Conservation (phyloP, 768 basidiomycete species). For the Lactifluus piperatus region DNA sequence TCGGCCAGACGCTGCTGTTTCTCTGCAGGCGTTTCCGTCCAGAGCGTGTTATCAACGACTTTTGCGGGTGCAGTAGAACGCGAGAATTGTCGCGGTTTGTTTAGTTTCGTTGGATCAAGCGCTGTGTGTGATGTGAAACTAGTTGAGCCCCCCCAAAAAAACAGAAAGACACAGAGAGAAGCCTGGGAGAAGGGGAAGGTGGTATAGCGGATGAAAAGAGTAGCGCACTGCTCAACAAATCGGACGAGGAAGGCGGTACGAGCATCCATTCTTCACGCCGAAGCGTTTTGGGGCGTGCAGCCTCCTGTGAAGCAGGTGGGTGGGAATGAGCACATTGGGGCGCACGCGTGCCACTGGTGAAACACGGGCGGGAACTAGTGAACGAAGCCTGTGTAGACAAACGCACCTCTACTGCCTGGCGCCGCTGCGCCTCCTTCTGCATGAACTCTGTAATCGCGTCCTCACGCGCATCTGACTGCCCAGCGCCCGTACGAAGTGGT, state of each 20-base stretch:
- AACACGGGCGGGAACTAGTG: not conserved
- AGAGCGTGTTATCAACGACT: constrained; percentile 55
- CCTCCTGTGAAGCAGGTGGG: constrained; percentile 41
- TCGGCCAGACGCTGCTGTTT: constrained; percentile 86
- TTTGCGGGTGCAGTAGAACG: constrained; percentile 36
- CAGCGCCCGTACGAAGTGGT: not conserved
- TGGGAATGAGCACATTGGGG: not conserved
- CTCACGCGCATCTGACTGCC: constrained; percentile 24
- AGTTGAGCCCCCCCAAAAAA: not conserved
- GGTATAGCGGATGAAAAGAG: not conserved
- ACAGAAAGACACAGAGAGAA: not conserved
- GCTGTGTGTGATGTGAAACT: constrained; percentile 33
- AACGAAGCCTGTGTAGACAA: not conserved
- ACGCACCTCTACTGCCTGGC: constrained; percentile 57
- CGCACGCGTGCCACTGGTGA: not conserved
- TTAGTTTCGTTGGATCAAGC: constrained; percentile 78
- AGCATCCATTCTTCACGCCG: constrained; percentile 98
- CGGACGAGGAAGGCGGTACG: constrained; percentile 77
- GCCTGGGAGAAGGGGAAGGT: not conserved
- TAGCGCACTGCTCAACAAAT: constrained; percentile 58
- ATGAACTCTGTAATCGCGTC: constrained; percentile 77
- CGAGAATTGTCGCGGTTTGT: constrained; percentile 72
- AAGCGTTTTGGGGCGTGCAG: constrained; percentile 63
- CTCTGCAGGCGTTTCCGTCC: constrained; percentile 97
- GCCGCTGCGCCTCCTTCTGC: constrained; percentile 72